Evolutionary conservation across 2,329 filamentous ascomycete species (phyloP), one percentile per base, ranked within the genome.

Genomic region (Juglanconis sp.): DNA sequence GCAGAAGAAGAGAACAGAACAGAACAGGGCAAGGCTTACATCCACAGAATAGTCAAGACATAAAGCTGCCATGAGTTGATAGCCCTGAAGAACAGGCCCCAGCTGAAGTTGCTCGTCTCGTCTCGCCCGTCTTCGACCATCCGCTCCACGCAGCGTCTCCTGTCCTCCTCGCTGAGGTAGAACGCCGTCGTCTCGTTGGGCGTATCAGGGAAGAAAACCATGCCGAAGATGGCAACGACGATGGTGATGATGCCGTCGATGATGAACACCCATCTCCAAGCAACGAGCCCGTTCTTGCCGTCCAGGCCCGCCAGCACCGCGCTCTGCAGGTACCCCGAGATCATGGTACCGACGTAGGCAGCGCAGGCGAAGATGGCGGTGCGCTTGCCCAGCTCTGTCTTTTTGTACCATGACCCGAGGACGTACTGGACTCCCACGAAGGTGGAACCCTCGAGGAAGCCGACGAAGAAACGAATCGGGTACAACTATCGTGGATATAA

Each of bases 291-390:
- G 24, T 69, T 68, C 2, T 76, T 66, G 0, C 82, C 81, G 36
- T 81, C 68, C 17, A 71, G 65, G 7, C 73, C 74, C 32, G 73
- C 68, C 24, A 68, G 65, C 6, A 74, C 70, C 11, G 76, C 80
- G 0, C 78, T 79, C 65, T 84, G 81, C 36, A 86, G 75, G 64
- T 83, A 81, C 0, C 84, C 84, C 1, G 79, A 78, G 60, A 87
- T 84, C 79, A 86, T 83, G 0, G 80, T 86, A 0, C 85, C 85
- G 0, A 81, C 83, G 2, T 86, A 74, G 0, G 83, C 84, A 9
- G 81, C 84, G 0, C 81, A 78, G 0, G 83, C 85, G 66, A 87
- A 88, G 53, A 88, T 82, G 38, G 82, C 84, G 2, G 78, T 83
- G 2, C 86, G 77, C 67, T 87, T 88, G 0, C 83, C 84, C 0